Base-by-base conservation (phyloP, 805 yeast species). In the Allodekkera sacchari region DNA sequence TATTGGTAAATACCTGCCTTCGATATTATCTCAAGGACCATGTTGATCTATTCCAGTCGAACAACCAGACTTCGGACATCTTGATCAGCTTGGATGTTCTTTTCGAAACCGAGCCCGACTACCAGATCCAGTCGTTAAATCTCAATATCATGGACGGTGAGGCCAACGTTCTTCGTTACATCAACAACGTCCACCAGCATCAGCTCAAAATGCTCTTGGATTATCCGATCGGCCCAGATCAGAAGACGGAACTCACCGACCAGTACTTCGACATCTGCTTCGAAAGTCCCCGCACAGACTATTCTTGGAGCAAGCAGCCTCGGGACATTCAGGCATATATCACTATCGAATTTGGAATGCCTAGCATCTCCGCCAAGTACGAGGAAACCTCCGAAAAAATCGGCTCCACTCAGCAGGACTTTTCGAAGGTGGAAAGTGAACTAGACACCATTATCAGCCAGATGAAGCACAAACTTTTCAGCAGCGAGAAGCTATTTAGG, bases 251-350 rank as follows among this genome's bases (percentile, higher is more conserved):
- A 16, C 42, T 36, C 28, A 28, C 28, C 2, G 18, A 35, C 2
- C 48, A 50, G 20, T 47, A 45, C 30, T 25, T 53, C 13, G 56
- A 51, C 34, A 26, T 55, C 15, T 55, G 61, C 32, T 54, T 54
- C 32, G 61, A 55, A 29, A 55, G 49, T 27, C 28, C 42, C 12
- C 46, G 44, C 32, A 25, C 43, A 21, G 55, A 55, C 34, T 44
- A 43, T 28, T 52, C 57, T 3, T 53, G 58, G 57, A 50, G 34
- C 29, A 34, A 47, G 1, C 25, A 23, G 13, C 47, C 47, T 2
- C 27, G 30, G 4, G 18, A 20, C 7, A 35, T 47, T 12, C 42
- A 45, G 24, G 45, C 45, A 5, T 31, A 33, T 21, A 24, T 50
- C 32, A 31, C 33, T 4, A 26, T 52, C 20, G 36, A 43, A 18